phyloP scores from a whole-genome alignment of 305 asterid species.

The Fraxinus dipetala region DNA sequence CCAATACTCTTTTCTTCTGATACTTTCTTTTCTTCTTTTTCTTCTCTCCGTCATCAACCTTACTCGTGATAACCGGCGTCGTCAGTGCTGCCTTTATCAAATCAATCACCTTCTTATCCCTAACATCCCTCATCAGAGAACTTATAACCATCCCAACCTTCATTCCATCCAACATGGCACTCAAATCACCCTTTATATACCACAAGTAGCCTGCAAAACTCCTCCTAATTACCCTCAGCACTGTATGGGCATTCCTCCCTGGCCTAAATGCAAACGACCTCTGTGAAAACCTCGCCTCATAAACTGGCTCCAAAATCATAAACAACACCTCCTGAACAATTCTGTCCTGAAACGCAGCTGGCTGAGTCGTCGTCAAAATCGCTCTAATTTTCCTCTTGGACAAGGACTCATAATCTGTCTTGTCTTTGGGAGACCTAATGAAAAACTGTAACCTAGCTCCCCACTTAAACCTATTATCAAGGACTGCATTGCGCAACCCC shows the following conservation, averaged over 20 bases:
- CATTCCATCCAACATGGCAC: slow-evolving; percentile 83
- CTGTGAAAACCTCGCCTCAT: slow-evolving; percentile 80
- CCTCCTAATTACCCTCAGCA: slow-evolving; percentile 79
- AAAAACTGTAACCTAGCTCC: slow-evolving; percentile 88
- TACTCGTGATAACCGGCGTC: slow-evolving; percentile 66
- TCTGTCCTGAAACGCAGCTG: slow-evolving; percentile 76
- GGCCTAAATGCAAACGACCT: slow-evolving; percentile 93
- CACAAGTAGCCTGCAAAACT: slow-evolving; percentile 93
- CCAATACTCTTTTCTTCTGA: slow-evolving; percentile 84
- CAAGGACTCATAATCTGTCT: slow-evolving; percentile 74
- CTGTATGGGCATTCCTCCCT: slow-evolving; percentile 85
- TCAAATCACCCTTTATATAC: slow-evolving; percentile 90
- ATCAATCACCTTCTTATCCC: slow-evolving; percentile 90
- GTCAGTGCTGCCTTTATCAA: slow-evolving; percentile 78
- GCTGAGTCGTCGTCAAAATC: slow-evolving; percentile 79
- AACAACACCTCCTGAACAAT: slow-evolving; percentile 82
- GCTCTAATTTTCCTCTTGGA: slow-evolving; percentile 86
- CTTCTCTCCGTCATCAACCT: slow-evolving; percentile 58
- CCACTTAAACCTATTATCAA: slow-evolving; percentile 81
- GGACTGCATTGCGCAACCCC: slow-evolving; percentile 77
- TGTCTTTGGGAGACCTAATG: slow-evolving; percentile 81
- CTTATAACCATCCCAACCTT: slow-evolving; percentile 80
- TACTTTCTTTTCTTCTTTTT: slow-evolving; percentile 79
- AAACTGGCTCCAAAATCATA: slow-evolving; percentile 81
- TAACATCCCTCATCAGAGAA: slow-evolving; percentile 88